Evolutionary conservation across 139 green algal genomes (phyloP).

Genomic region (Limnomonas spitsbergensis): DNA sequence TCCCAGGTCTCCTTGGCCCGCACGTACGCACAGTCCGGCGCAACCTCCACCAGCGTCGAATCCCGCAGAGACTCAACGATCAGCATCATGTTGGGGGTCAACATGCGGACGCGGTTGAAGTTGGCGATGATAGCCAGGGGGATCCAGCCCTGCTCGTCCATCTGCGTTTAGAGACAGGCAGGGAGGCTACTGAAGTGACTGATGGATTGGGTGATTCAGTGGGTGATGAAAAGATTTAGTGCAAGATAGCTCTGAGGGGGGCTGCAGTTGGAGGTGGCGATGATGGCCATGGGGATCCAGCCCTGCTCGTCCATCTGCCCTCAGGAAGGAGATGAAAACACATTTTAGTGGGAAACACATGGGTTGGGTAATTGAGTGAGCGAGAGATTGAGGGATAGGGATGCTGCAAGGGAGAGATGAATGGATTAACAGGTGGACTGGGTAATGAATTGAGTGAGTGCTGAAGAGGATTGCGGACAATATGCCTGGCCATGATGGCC

Average conservation of each 20-base stretch:
- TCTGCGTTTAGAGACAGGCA: conserved; percentile 48
- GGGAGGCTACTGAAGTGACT: not conserved
- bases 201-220: not conserved
- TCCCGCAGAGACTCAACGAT: conserved; percentile 55
- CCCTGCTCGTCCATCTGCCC: conserved; percentile 80
- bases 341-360: not conserved
- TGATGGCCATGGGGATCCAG: conserved; percentile 81
- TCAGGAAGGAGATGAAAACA: conserved; percentile 4
- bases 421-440: too few relatives aligned
- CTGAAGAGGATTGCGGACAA: conserved; percentile 81
- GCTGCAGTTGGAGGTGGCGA: conserved; percentile 91
- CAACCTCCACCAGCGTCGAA: conserved; percentile 60
- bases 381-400: too few relatives aligned
- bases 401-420: too few relatives aligned
- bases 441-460: too few relatives aligned
- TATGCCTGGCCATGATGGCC: conserved; percentile 80
- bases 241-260: too few relatives aligned
- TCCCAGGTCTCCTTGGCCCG: conserved; percentile 26
- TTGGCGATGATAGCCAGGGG: conserved; percentile 68
- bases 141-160: conserved; percentile 89
- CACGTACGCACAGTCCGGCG: conserved; percentile 34
- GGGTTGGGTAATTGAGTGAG: not conserved
- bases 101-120: conserved; percentile 92
- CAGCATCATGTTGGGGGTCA: conserved; percentile 70
- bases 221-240: too few relatives aligned